phyloP scores from a whole-genome alignment of 1,139 yeast species.

The Suhomyces bokatorum region DNA sequence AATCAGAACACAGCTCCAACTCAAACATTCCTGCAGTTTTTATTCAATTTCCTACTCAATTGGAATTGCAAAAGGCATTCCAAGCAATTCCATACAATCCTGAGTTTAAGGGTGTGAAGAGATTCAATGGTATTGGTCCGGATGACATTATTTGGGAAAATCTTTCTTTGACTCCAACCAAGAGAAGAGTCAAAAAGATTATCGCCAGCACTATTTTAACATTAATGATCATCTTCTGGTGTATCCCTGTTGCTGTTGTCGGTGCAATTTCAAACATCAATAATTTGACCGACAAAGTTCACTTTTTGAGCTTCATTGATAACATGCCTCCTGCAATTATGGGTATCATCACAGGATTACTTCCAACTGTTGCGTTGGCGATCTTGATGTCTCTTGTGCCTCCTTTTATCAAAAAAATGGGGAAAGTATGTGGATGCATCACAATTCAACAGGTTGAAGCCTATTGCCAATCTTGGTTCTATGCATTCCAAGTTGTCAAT shows the following conservation, averaged over 20 bases:
- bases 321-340: constrained; percentile 57
- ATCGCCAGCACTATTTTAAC: constrained; percentile 48
- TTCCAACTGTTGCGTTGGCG: constrained; percentile 70
- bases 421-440: constrained; percentile 68
- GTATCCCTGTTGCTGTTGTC: constrained; percentile 82
- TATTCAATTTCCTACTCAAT: constrained; percentile 82
- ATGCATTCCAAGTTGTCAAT: constrained; percentile 86
- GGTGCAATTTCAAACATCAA: constrained; percentile 77
- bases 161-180: constrained; percentile 43
- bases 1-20: constrained; percentile 45
- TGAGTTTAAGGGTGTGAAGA: constrained; percentile 63
- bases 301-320: constrained; percentile 62
- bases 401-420: constrained; percentile 66
- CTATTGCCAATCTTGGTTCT: constrained; percentile 83
- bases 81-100: constrained; percentile 72
- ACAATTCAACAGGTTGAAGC: constrained; percentile 72
- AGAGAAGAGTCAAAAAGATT: constrained; percentile 42
- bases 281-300: constrained; percentile 59
- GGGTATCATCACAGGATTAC: constrained; percentile 72
- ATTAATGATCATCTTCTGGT: constrained; percentile 71
- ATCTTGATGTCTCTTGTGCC: constrained; percentile 77
- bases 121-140: constrained; percentile 64
- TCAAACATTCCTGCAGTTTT: constrained; percentile 73
- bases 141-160: constrained; percentile 85
- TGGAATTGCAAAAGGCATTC: constrained; percentile 85